Percentiles rank a stretch among this genome's conserved stretches.
These are phyloP conservation scores for Coniferiporia sulphurascens DNA, from an alignment of 1,284 basidiomycete species.

Conservation along the genomic window DNA sequence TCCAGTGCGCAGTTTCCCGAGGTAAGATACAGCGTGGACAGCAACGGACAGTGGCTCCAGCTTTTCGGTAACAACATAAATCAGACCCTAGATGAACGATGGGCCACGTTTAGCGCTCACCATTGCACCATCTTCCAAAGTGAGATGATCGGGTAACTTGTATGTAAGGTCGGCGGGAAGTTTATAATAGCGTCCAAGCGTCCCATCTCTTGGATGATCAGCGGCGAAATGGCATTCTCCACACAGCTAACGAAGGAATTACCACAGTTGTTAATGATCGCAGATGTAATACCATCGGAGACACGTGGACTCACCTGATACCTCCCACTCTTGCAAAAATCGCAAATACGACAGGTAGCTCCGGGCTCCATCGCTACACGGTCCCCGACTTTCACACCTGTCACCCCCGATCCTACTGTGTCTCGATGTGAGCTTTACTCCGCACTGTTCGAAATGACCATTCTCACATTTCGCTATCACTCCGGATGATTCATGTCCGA, in stretches of 20 bases:
- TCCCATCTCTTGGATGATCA: slow-evolving; percentile 87
- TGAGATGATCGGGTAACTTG: slow-evolving; percentile 65
- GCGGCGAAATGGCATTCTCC: slow-evolving; percentile 79
- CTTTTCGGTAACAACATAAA: slow-evolving; percentile 32
- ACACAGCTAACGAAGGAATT: slow-evolving; percentile 51
- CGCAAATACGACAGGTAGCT: slow-evolving; percentile 67
- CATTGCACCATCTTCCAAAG: slow-evolving; percentile 85
- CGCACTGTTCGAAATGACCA: background rate
- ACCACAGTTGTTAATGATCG: slow-evolving; percentile 5
- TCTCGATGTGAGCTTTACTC: background rate
- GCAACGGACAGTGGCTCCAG: slow-evolving; percentile 95
- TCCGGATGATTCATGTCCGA: slow-evolving; percentile 56
- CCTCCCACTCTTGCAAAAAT: slow-evolving; percentile 70
- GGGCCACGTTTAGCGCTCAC: slow-evolving; percentile 33
- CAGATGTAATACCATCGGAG: slow-evolving; percentile 6
- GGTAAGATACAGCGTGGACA: slow-evolving; percentile 79
- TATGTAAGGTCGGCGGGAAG: slow-evolving; percentile 73
- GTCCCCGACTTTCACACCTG: slow-evolving; percentile 72
- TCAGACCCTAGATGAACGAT: background rate
- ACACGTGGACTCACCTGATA: slow-evolving; percentile 54
- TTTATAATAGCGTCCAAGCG: slow-evolving; percentile 77
- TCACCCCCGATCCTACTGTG: slow-evolving; percentile 66
- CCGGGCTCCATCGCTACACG: slow-evolving; percentile 87
- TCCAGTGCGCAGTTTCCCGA: slow-evolving; percentile 69
- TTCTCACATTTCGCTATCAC: slow-evolving; percentile 35